Evolutionary conservation across 2,329 filamentous ascomycete genomes (phyloP), one percentile per base, ranked within the genome.

Genomic region (Fusarium neocosmosporiellum): DNA sequence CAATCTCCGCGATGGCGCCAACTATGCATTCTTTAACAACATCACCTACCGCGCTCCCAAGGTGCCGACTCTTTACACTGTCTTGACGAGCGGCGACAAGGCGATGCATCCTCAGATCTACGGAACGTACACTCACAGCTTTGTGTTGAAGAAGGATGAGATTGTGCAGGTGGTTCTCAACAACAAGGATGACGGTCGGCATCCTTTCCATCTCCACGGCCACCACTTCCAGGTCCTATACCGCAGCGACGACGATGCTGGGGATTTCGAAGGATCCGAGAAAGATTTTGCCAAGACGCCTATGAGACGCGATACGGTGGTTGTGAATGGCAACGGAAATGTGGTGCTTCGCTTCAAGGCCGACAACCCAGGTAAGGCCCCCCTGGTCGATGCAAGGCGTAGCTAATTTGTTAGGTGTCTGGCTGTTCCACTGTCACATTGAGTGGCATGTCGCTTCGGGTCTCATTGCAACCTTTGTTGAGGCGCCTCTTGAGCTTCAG

Each of bases 351-450:
- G 90, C n/a, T 92, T 92, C 82, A 83, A 84, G 65, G 89, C 91
- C 2, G 86, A 93, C 77, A 93, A 93, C 73, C 90, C 92, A 13
- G 91, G 91, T 72, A 76, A 80, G 67, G 83, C 9, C 18, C 4
- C 9, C n/a, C 11, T n/a, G 13, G 18, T 48, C 29, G 3, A 5
- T 20, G 0, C 4, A 10, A 20, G 22, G 5, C 11, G 3, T 29
- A 9, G 14, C 65, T 58, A 16, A 55, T 36, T n/a, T 11, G 5
- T 31, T 57, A 84, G 84, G 89, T 39, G 84, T 93, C 24, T 93
- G 91, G 91, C 80, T 93, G 5, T 93, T 95, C 83, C 93, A 95
- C 81, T 95, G 93, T 81, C 93, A 96, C 79, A 92, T 95, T 61
- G 92, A 94, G 78, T 96, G 92, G 92, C 92, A 94, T 78, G 85